These are phyloP conservation scores for Herpetomonas samuelpessoai DNA, from an alignment of 208 protist genomes.

Conservation along the genomic window DNA sequence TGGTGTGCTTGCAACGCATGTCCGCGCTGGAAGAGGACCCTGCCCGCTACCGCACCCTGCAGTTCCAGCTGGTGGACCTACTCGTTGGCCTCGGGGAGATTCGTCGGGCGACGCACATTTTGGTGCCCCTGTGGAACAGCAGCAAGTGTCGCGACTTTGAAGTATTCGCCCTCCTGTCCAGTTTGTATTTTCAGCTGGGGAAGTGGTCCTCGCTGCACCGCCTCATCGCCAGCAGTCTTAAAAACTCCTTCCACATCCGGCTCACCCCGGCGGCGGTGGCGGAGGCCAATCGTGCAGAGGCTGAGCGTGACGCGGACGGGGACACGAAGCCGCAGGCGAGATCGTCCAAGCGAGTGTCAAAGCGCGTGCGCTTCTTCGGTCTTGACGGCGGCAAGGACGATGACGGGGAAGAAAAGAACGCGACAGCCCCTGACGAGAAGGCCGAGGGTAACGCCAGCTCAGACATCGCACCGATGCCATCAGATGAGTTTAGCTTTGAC, in stretches of 20 bases:
- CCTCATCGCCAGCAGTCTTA: slow-evolving; percentile 77
- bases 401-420: slow-evolving; percentile 7
- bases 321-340: slow-evolving; percentile 1
- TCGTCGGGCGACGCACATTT: slow-evolving; percentile 54
- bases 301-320: neutral
- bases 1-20: slow-evolving; percentile 82
- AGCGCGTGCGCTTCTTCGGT: slow-evolving; percentile 72
- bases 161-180: slow-evolving; percentile 84
- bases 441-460: neutral
- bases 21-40: slow-evolving; percentile 62
- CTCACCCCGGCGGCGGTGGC: neutral
- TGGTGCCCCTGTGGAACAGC: slow-evolving; percentile 75
- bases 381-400: slow-evolving; percentile 23
- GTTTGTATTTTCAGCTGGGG: slow-evolving; percentile 86
- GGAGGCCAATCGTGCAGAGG: neutral
- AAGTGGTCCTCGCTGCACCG: slow-evolving; percentile 79
- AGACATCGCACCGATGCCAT: too few species aligned
- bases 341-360: slow-evolving; percentile 24
- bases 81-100: slow-evolving; percentile 85
- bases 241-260: slow-evolving; percentile 54
- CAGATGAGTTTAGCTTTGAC: slow-evolving; percentile 32
- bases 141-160: slow-evolving; percentile 83
- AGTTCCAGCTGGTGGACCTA: slow-evolving; percentile 83
- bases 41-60: slow-evolving; percentile 64
- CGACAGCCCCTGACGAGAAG: neutral